Evolutionary conservation across 208 protist genomes (phyloP).

Genomic region (Leptomonas seymouri): DNA sequence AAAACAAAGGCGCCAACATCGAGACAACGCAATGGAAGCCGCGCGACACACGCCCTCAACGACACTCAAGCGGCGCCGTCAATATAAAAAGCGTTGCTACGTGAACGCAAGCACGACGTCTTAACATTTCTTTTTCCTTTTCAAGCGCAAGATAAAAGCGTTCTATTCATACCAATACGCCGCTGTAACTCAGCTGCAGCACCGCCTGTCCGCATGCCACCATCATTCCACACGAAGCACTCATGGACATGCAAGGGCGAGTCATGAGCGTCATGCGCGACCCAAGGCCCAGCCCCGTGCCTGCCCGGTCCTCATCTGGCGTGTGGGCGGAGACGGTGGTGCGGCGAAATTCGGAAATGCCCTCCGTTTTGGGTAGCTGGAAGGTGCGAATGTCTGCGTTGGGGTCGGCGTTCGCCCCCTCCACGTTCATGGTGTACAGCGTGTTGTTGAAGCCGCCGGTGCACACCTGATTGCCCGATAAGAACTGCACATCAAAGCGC

Average conservation of each 20-base stretch:
- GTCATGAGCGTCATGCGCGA: conserved; percentile 62
- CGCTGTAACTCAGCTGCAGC: conserved; percentile 76
- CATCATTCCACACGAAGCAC: conserved; percentile 67
- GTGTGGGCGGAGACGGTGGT: conserved; percentile 31
- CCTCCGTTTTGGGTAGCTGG: conserved; percentile 53
- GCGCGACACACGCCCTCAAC: no score
- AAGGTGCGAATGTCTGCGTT: conserved; percentile 39
- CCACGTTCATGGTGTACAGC: conserved; percentile 75
- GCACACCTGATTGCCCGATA: conserved; percentile 56
- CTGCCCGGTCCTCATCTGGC: conserved; percentile 13
- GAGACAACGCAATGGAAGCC: no score
- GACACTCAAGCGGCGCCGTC: background rate
- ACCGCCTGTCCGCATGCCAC: conserved; percentile 65
- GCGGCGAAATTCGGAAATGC: conserved; percentile 35
- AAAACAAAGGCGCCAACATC: no score
- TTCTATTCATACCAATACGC: conserved; percentile 1
- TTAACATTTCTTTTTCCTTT: background rate
- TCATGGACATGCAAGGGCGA: conserved; percentile 50
- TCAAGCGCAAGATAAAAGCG: no score
- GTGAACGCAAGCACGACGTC: background rate
- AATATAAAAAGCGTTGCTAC: background rate
- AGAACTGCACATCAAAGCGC: conserved; percentile 74
- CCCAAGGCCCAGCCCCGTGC: conserved; percentile 38
- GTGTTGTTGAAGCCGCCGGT: conserved; percentile 78
- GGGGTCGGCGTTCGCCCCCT: conserved; percentile 22